Conservation (phyloP, 768 basidiomycete genomes). For the Podaxis sp. region DNA sequence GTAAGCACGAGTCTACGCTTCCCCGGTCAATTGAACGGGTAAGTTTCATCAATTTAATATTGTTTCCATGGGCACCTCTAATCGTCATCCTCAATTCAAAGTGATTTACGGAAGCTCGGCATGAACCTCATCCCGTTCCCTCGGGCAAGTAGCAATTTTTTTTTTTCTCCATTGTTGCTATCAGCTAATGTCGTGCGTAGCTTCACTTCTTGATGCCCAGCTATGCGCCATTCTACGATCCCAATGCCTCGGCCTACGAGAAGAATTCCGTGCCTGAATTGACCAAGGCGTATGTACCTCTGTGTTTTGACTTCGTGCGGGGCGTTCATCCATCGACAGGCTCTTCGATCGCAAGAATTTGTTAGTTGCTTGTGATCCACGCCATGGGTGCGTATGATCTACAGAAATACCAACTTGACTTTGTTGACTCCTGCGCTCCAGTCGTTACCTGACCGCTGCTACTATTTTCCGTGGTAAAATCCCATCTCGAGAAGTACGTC, state of each 20-base stretch:
- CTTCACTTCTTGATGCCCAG: constrained; percentile 97
- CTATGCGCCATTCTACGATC: constrained; percentile 85
- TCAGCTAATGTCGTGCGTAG: constrained; percentile 35
- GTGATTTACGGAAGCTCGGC: constrained; percentile 85
- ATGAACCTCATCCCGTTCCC: constrained; percentile 98
- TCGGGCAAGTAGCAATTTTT: constrained; percentile 51
- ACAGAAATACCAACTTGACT: constrained; percentile 2
- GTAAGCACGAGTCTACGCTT: constrained; percentile 90
- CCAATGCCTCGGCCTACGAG: constrained; percentile 60
- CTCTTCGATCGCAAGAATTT: constrained; percentile 80
- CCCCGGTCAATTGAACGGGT: constrained; percentile 94
- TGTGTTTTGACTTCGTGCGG: background rate
- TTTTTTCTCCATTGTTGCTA: background rate
- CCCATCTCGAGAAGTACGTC: constrained; percentile 74
- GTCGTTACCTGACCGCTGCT: constrained; percentile 85
- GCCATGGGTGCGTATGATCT: constrained; percentile 56
- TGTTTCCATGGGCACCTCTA: background rate
- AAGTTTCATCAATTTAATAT: constrained; percentile 19
- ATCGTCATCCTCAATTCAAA: constrained; percentile 26
- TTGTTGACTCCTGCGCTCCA: constrained; percentile 25
- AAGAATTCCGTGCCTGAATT: constrained; percentile 64
- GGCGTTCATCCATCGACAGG: constrained; percentile 33
- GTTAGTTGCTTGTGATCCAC: constrained; percentile 82
- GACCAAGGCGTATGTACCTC: constrained; percentile 60
- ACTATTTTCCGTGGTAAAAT: constrained; percentile 86